Evolutionary conservation across 2,329 filamentous ascomycete species (phyloP).

Genomic region (Microcyclospora tardicrescens): DNA sequence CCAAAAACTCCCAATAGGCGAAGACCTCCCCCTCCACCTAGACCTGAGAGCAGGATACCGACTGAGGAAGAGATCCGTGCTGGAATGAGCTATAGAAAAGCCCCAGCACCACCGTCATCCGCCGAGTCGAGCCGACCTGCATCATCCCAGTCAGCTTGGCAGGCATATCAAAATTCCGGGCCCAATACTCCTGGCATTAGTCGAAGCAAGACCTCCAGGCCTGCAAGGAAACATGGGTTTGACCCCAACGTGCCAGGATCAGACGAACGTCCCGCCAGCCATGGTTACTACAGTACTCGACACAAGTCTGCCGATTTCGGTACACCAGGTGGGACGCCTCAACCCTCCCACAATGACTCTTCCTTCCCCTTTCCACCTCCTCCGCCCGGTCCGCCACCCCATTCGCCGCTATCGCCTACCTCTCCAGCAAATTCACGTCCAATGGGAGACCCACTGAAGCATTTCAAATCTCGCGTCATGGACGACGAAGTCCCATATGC

Average conservation of each 20-base stretch:
- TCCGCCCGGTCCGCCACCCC: conserved; percentile 24
- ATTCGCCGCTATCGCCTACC: conserved; percentile 15
- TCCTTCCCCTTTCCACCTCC: conserved; percentile 16
- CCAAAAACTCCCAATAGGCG: conserved; percentile 8
- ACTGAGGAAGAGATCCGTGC: conserved; percentile 25
- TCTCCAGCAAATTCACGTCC: conserved; percentile 20
- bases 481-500: conserved; percentile 29
- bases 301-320: conserved; percentile 19
- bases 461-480: conserved; percentile 20
- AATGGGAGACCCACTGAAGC: conserved; percentile 24
- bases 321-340: conserved; percentile 2
- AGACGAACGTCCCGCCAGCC: conserved; percentile 43
- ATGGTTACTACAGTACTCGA: conserved; percentile 12
- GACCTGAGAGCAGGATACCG: conserved; percentile 22
- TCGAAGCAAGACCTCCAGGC: conserved; percentile 25
- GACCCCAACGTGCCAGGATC: conserved; percentile 45
- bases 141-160: conserved; percentile 21
- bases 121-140: conserved; percentile 13
- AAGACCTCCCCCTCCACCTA: conserved; percentile 17
- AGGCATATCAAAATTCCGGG: conserved; percentile 18
- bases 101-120: conserved; percentile 8
- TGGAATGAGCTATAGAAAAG: conserved; percentile 21
- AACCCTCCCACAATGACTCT: neutral
- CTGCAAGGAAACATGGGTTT: conserved; percentile 43
- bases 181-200: conserved; percentile 21